A percentile compares a stretch with the other conserved stretches of the same genome.
phyloP scores from a whole-genome alignment of 306 rosid genomes.

The Luffa acutangula region DNA sequence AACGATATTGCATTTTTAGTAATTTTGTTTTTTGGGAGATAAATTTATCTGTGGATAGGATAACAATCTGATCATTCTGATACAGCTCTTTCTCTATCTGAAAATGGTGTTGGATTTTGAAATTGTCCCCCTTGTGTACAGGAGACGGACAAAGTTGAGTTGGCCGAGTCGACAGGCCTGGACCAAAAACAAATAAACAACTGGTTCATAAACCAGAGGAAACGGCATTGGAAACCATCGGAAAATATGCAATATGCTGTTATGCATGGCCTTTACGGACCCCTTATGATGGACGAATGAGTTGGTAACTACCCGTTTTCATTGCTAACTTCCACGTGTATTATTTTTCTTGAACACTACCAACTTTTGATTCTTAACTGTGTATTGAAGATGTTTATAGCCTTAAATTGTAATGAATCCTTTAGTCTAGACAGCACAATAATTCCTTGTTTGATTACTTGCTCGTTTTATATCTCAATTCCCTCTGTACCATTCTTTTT shows the following conservation, averaged over 20 bases:
- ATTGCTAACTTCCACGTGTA: neutral
- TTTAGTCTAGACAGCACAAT: neutral
- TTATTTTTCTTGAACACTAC: neutral
- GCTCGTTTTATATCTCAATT: neutral
- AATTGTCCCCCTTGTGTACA: neutral
- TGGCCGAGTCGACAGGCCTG: constrained; percentile 57
- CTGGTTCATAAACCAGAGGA: constrained; percentile 88
- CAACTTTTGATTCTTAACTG: neutral
- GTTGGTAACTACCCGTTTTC: neutral
- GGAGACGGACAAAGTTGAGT: constrained; percentile 57
- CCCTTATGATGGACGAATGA: constrained; percentile 7
- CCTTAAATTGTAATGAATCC: neutral
- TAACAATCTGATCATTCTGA: neutral
- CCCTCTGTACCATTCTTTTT: neutral
- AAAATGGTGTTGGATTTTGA: neutral
- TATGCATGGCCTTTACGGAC: constrained; percentile 37
- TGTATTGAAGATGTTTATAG: neutral
- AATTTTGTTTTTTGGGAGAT: neutral
- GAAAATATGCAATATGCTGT: constrained; percentile 46
- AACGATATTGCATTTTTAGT: neutral
- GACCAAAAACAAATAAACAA: constrained; percentile 66
- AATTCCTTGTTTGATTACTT: neutral
- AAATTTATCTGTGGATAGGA: neutral
- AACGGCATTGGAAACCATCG: constrained; percentile 74
- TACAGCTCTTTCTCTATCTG: neutral